Conservation (phyloP, 1,284 basidiomycete genomes). For the Austroboletus rostrupii region DNA sequence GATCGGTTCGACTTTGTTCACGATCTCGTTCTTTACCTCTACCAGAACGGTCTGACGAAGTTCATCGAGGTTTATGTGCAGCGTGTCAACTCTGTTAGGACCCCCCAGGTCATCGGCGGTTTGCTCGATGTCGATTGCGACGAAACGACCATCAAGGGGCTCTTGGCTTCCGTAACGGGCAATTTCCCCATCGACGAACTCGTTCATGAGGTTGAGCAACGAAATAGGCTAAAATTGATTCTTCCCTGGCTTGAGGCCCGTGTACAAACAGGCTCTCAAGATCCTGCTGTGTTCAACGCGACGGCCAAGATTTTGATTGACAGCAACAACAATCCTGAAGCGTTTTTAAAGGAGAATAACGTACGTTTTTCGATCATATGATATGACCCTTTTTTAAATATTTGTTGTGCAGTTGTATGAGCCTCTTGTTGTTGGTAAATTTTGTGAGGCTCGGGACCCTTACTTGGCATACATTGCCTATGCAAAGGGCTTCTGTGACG, state of each 20-base stretch:
- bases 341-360: constrained; percentile 98
- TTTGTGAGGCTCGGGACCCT: constrained; percentile 98
- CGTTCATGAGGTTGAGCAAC: constrained; percentile 94
- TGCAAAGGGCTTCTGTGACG: constrained; percentile 98
- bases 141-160: constrained; percentile 91
- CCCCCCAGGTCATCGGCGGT: constrained; percentile 98
- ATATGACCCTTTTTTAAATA: background rate
- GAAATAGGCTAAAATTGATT: constrained; percentile 95
- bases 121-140: constrained; percentile 98
- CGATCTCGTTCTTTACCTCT: constrained; percentile 97
- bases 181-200: constrained; percentile 98
- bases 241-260: constrained; percentile 95
- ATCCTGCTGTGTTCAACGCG: constrained; percentile 92
- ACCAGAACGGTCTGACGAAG: constrained; percentile 95
- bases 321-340: constrained; percentile 96
- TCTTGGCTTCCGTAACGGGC: constrained; percentile 92
- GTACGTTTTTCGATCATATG: constrained; percentile 40
- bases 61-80: constrained; percentile 99
- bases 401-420: constrained; percentile 74
- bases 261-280: constrained; percentile 89
- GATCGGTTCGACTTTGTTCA: constrained; percentile 99
- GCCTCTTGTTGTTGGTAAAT: constrained; percentile 95
- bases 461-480: constrained; percentile 99
- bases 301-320: constrained; percentile 99
- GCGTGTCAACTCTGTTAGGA: constrained; percentile 94